Evolutionary conservation across 495 filamentous ascomycete genomes (phyloP).

Genomic region (Tricharina praecox): DNA sequence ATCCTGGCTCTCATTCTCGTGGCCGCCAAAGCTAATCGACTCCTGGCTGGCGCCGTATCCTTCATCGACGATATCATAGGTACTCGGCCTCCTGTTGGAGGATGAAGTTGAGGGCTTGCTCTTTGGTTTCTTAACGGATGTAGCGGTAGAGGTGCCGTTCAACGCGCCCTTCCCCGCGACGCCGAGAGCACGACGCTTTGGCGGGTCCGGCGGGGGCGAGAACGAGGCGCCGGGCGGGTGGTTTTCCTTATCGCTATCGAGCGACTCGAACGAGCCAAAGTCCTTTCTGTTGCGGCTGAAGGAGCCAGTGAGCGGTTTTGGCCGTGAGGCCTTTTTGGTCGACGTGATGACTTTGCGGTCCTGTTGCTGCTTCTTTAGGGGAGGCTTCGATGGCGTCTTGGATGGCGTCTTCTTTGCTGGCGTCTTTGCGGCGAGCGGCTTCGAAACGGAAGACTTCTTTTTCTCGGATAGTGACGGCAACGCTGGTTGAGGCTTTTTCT

Average conservation of each 20-base stretch:
- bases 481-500: constrained; percentile 5
- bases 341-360: constrained; percentile 11
- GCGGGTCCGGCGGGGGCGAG: constrained; percentile 20
- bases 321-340: constrained; percentile 9
- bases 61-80: not conserved
- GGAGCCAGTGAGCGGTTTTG: constrained; percentile 7
- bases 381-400: not conserved
- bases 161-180: constrained; percentile 13
- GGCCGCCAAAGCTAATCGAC: not conserved
- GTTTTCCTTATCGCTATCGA: constrained; percentile 25
- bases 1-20: not conserved
- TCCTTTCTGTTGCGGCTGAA: not conserved
- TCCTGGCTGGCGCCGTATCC: not conserved
- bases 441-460: too few relatives aligned
- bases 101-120: not conserved
- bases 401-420: not conserved
- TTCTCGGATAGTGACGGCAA: too few relatives aligned
- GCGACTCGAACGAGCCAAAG: constrained; percentile 8
- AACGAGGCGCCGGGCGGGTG: constrained; percentile 20
- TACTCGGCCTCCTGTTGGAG: not conserved
- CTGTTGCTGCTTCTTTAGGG: constrained; percentile 12
- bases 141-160: not conserved
- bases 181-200: constrained; percentile 7
- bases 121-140: constrained; percentile 7
- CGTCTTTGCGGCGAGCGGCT: too few relatives aligned